A percentile compares a stretch with the other conserved stretches of the same genome.
These are phyloP conservation scores for Lactarius akahatsu DNA, from an alignment of 768 basidiomycete species.

Conservation along the genomic window DNA sequence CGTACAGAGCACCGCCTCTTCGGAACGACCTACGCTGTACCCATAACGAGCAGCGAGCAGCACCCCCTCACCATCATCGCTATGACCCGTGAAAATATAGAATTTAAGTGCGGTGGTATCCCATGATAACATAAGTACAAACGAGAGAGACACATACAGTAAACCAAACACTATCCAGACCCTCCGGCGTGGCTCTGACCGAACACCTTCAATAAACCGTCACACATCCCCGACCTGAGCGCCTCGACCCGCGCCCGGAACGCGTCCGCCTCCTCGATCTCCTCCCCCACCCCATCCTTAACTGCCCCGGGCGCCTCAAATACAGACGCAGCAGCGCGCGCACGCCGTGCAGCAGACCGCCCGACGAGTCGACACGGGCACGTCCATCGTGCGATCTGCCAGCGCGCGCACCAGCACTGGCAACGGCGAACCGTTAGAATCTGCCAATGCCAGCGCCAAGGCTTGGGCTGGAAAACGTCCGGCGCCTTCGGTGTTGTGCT, in stretches of 20 bases:
- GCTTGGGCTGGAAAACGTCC: constrained; percentile 17
- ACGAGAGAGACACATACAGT: background rate
- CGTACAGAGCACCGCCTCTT: no score
- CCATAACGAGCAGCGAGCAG: no score
- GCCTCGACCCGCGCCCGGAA: constrained; percentile 80
- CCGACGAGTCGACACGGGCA: constrained; percentile 33
- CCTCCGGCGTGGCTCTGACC: constrained; percentile 53
- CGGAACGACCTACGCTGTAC: no score
- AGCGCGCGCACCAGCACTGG: constrained; percentile 30
- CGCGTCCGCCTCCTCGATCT: constrained; percentile 58
- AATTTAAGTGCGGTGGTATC: constrained; percentile 5
- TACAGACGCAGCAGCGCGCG: constrained; percentile 57
- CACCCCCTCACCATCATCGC: background rate
- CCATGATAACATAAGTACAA: constrained; percentile 5
- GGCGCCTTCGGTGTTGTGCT: constrained; percentile 6
- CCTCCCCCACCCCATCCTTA: constrained; percentile 35
- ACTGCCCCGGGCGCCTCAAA: constrained; percentile 51
- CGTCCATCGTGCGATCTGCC: constrained; percentile 26
- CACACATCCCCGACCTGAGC: constrained; percentile 83
- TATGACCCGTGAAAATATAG: background rate
- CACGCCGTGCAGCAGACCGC: constrained; percentile 46
- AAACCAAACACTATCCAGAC: constrained; percentile 9
- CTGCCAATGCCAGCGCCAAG: constrained; percentile 16
- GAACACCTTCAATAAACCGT: constrained; percentile 84
- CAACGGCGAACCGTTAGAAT: constrained; percentile 11